Evolutionary conservation across 1,139 yeast genomes (phyloP).

Genomic region (Dujonia santamariae): DNA sequence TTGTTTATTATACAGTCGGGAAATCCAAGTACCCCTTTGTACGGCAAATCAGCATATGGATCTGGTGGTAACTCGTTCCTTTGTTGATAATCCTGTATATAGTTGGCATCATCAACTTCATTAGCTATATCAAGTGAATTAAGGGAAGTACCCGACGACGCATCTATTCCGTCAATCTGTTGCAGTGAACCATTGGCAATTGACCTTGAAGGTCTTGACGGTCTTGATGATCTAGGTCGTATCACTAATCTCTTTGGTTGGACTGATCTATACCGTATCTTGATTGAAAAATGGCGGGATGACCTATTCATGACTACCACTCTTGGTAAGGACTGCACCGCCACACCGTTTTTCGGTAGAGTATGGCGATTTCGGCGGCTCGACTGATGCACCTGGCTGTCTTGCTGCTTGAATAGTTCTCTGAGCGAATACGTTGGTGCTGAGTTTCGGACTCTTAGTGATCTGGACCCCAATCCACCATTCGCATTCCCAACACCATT

Average conservation of each 20-base stretch:
- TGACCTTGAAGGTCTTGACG: too few relatives aligned
- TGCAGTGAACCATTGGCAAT: too few relatives aligned
- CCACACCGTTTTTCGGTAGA: not conserved
- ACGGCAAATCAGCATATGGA: slow-evolving; percentile 41
- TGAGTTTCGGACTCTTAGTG: slow-evolving; percentile 2
- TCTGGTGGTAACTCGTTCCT: not conserved
- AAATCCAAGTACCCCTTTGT: slow-evolving; percentile 58
- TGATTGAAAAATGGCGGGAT: slow-evolving; percentile 3
- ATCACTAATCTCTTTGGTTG: too few relatives aligned
- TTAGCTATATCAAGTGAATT: not conserved
- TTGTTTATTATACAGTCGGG: slow-evolving; percentile 59
- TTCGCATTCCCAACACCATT: not conserved
- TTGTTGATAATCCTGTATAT: not conserved
- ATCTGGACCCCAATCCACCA: not conserved
- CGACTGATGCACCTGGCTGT: not conserved
- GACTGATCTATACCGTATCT: slow-evolving; percentile 1
- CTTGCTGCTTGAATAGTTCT: slow-evolving; percentile 1
- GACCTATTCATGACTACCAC: slow-evolving; percentile 4
- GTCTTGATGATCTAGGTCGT: not conserved
- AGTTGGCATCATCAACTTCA: not conserved
- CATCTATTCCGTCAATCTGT: too few relatives aligned
- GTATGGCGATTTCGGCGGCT: not conserved
- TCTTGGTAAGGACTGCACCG: not conserved
- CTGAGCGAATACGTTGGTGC: slow-evolving; percentile 4
- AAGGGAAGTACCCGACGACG: not conserved